phyloP scores from a whole-genome alignment of 1,284 basidiomycete genomes.

The Jaminaea rosea region DNA sequence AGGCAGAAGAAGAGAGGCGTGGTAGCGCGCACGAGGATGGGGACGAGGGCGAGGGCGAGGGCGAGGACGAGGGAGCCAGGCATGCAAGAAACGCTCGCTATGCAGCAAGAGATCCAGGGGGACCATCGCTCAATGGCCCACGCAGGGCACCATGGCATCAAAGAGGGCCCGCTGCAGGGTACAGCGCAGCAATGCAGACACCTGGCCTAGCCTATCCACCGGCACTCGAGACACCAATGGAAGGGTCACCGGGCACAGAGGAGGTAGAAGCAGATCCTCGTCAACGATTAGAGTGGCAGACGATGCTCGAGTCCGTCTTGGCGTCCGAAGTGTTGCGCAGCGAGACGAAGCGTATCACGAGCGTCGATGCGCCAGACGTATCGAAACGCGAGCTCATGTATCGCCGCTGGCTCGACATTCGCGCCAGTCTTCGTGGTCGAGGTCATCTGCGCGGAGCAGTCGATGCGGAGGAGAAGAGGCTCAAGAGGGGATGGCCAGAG shows the following conservation, averaged over 20 bases:
- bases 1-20: background rate
- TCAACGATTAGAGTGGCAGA: slow-evolving; percentile 46
- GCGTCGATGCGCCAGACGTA: slow-evolving; percentile 38
- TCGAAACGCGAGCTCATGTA: slow-evolving; percentile 41
- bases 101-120: background rate
- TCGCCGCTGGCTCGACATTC: slow-evolving; percentile 75
- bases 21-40: background rate
- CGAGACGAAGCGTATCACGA: slow-evolving; percentile 49
- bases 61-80: background rate
- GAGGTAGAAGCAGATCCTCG: slow-evolving; percentile 24
- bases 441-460: slow-evolving; percentile 53
- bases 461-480: slow-evolving; percentile 68
- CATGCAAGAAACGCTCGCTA: background rate
- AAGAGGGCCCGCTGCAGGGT: background rate
- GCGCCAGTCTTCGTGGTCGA: slow-evolving; percentile 68
- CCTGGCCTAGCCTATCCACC: slow-evolving; percentile 3
- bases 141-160: slow-evolving; percentile 8
- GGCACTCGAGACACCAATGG: slow-evolving; percentile 8
- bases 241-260: slow-evolving; percentile 9
- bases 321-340: slow-evolving; percentile 42
- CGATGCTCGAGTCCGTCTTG: slow-evolving; percentile 44
- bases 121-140: slow-evolving; percentile 1
- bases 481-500: slow-evolving; percentile 72
- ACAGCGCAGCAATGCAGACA: slow-evolving; percentile 5
- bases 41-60: background rate